Evolutionary conservation across 2,329 filamentous ascomycete species (phyloP).

Genomic region (Monilinia vaccinii-corymbosi): DNA sequence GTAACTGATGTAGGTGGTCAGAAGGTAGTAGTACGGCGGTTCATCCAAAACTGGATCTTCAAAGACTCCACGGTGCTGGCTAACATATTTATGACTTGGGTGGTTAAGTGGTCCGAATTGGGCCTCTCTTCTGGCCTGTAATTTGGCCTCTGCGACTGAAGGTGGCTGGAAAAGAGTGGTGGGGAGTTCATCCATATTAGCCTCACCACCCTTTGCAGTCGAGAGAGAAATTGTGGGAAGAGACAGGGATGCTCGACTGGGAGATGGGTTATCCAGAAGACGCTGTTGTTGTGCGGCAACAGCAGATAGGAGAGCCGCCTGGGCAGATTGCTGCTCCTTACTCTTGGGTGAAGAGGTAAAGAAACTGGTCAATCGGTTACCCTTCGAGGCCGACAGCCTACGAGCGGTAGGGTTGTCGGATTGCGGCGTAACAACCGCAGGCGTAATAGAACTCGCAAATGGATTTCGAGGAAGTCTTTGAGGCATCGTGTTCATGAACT

Average conservation of each 20-base stretch:
- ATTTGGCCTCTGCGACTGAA: conserved; percentile 70
- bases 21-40: conserved; percentile 90
- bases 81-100: conserved; percentile 77
- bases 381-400: conserved; percentile 55
- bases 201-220: conserved; percentile 68
- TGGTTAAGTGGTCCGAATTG: conserved; percentile 85
- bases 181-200: conserved; percentile 61
- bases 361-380: conserved; percentile 71
- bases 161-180: conserved; percentile 83
- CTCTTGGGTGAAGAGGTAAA: conserved; percentile 74
- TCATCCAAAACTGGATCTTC: conserved; percentile 84
- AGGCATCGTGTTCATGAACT: conserved; percentile 28
- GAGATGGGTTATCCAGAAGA: conserved; percentile 41
- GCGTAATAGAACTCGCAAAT: conserved; percentile 27
- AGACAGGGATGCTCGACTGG: conserved; percentile 62
- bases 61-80: conserved; percentile 72
- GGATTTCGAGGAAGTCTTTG: conserved; percentile 30
- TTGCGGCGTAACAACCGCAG: conserved; percentile 23
- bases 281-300: conserved; percentile 53
- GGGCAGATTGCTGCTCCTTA: conserved; percentile 55
- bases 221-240: conserved; percentile 89
- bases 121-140: conserved; percentile 68
- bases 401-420: conserved; percentile 31
- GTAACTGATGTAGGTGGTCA: conserved; percentile 98
- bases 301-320: conserved; percentile 57